phyloP scores from a whole-genome alignment of 2,329 filamentous ascomycete genomes.

The Cladosporium oxysporum region DNA sequence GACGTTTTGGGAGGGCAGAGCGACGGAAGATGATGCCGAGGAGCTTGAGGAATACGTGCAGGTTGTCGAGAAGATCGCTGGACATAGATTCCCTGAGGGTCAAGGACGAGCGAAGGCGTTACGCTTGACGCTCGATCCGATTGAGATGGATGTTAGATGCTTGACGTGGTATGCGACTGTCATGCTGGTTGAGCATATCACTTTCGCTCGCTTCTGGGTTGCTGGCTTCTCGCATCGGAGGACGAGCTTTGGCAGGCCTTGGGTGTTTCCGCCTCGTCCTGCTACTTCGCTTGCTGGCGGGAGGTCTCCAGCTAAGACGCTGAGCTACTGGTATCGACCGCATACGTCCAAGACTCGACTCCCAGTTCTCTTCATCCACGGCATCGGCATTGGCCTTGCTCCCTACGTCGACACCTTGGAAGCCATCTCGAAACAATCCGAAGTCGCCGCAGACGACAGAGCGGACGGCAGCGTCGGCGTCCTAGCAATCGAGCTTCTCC shows the following conservation, averaged over 20 bases:
- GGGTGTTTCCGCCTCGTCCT: slow-evolving; percentile 61
- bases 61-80: slow-evolving; percentile 56
- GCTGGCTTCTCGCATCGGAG: slow-evolving; percentile 32
- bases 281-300: slow-evolving; percentile 50
- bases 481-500: slow-evolving; percentile 66
- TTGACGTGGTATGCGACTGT: slow-evolving; percentile 63
- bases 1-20: slow-evolving; percentile 66
- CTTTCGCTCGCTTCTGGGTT: slow-evolving; percentile 27
- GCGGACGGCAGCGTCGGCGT: slow-evolving; percentile 58
- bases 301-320: slow-evolving; percentile 50
- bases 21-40: slow-evolving; percentile 56
- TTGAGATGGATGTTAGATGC: slow-evolving; percentile 52
- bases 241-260: slow-evolving; percentile 13
- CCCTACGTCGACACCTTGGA: slow-evolving; percentile 61
- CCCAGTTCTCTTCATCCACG: slow-evolving; percentile 69
- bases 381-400: slow-evolving; percentile 68
- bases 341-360: slow-evolving; percentile 60
- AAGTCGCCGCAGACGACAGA: slow-evolving; percentile 41
- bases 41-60: slow-evolving; percentile 50
- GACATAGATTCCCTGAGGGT: slow-evolving; percentile 55
- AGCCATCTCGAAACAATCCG: slow-evolving; percentile 45
- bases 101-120: slow-evolving; percentile 58
- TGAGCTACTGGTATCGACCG: slow-evolving; percentile 68
- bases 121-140: slow-evolving; percentile 65
- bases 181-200: slow-evolving; percentile 53